These are phyloP conservation scores for Trichomonascus vanleenenianus DNA, from an alignment of 805 yeast genomes.

Conservation along the genomic window DNA sequence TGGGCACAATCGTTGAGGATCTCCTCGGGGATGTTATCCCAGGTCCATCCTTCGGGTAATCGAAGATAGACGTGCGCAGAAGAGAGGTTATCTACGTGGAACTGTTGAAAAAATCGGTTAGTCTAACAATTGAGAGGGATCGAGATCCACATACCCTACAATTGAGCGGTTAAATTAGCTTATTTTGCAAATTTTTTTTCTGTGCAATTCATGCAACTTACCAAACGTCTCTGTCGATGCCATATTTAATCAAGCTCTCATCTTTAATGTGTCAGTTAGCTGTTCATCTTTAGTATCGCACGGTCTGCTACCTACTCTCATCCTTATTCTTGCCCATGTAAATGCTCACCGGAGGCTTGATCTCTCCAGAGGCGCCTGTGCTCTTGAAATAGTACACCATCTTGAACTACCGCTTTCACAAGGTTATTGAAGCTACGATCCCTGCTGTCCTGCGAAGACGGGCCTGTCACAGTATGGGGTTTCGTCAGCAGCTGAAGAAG, in stretches of 20 bases:
- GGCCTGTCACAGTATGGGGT: no score
- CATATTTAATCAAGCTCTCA: conserved; percentile 51
- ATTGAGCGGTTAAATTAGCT: not conserved
- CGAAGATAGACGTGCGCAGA: conserved; percentile 73
- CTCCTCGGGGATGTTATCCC: conserved; percentile 44
- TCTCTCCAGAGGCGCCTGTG: conserved; percentile 28
- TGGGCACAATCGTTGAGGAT: conserved; percentile 58
- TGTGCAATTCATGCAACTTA: conserved; percentile 7
- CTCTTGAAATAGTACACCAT: conserved; percentile 43
- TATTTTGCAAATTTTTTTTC: not conserved
- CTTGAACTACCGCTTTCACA: not conserved
- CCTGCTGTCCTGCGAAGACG: no score
- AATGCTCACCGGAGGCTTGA: conserved; percentile 31
- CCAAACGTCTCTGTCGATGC: conserved; percentile 64
- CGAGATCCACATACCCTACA: not conserved
- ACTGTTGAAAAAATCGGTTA: conserved; percentile 28
- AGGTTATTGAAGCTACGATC: no score
- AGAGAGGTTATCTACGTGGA: conserved; percentile 69
- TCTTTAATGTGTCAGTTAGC: conserved; percentile 24
- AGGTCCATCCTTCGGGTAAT: conserved; percentile 37
- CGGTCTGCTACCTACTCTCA: conserved; percentile 39
- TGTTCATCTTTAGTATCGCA: not conserved
- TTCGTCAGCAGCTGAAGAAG: no score
- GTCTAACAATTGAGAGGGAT: no score
- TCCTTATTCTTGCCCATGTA: conserved; percentile 70